phyloP scores from a whole-genome alignment of 2,329 filamentous ascomycete genomes.

The Cladophialophora psammophila region DNA sequence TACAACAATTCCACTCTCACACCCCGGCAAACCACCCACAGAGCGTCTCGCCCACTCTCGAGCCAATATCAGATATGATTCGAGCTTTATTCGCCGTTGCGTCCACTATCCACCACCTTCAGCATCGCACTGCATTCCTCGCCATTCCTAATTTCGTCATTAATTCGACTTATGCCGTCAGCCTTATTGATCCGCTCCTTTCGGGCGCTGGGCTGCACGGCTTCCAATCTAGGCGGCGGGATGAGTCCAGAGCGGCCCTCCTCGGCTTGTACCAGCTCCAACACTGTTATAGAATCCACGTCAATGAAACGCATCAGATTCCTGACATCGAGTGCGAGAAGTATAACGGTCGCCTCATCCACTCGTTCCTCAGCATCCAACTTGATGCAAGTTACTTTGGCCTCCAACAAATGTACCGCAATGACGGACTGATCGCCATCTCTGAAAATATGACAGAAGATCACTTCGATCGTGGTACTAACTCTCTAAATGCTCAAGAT shows the following conservation, averaged over 20 bases:
- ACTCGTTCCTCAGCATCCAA: constrained; percentile 5
- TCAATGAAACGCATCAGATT: constrained; percentile 6
- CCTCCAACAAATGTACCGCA: background rate
- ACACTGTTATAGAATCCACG: constrained; percentile 10
- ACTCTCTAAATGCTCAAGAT: background rate
- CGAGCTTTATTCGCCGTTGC: constrained; percentile 6
- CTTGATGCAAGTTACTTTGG: constrained; percentile 1
- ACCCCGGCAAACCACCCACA: background rate
- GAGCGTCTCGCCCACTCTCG: constrained; percentile 1
- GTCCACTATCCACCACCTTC: constrained; percentile 1
- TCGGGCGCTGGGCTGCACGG: constrained; percentile 8
- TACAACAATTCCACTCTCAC: background rate
- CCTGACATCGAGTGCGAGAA: constrained; percentile 13
- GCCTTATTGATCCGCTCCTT: constrained; percentile 8
- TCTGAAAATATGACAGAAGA: background rate
- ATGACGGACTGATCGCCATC: constrained; percentile 5
- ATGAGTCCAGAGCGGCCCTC: constrained; percentile 8
- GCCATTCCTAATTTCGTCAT: constrained; percentile 13
- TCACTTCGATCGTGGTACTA: constrained; percentile 2
- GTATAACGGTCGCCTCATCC: constrained; percentile 10
- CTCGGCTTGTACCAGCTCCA: constrained; percentile 9
- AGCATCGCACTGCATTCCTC: constrained; percentile 1
- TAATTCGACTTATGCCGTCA: background rate
- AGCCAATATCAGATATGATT: constrained; percentile 7
- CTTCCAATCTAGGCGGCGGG: constrained; percentile 7